Conservation (phyloP, 202 grass and related monocot genomes). For the Elaeis oleifera region DNA sequence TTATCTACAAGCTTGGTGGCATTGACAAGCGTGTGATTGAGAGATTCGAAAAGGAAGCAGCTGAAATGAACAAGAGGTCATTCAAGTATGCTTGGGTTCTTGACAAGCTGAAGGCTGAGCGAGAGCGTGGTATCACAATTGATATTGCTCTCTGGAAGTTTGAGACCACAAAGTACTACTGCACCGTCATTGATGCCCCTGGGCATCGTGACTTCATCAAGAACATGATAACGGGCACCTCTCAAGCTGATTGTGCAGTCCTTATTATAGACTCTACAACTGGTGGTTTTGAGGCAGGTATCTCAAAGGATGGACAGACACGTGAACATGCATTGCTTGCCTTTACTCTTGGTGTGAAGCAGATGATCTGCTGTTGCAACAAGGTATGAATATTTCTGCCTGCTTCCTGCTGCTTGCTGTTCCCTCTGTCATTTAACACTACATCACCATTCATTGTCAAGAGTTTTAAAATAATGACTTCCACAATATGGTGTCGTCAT, state of each 20-base stretch:
- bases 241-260: conserved; percentile 23
- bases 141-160: conserved; percentile 26
- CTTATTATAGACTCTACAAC: conserved; percentile 23
- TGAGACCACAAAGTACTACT: conserved; percentile 20
- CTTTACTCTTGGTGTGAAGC: conserved; percentile 18
- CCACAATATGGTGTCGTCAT: too few relatives aligned
- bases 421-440: too few relatives aligned
- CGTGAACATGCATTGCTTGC: conserved; percentile 18
- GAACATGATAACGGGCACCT: conserved; percentile 26
- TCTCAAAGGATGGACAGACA: conserved; percentile 25
- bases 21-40: conserved; percentile 27
- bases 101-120: conserved; percentile 22
- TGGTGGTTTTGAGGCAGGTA: conserved; percentile 23
- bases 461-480: too few relatives aligned
- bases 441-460: too few relatives aligned
- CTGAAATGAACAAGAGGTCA: conserved; percentile 24
- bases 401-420: too few relatives aligned
- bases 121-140: conserved; percentile 20
- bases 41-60: conserved; percentile 20
- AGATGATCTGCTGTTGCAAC: conserved; percentile 27
- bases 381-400: conserved; percentile 3
- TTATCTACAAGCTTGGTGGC: conserved; percentile 22
- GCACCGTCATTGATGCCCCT: conserved; percentile 15
- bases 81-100: conserved; percentile 29
- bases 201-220: conserved; percentile 24